phyloP scores from a whole-genome alignment of 2,329 filamentous ascomycete genomes.

The Fusarium verticillioides region DNA sequence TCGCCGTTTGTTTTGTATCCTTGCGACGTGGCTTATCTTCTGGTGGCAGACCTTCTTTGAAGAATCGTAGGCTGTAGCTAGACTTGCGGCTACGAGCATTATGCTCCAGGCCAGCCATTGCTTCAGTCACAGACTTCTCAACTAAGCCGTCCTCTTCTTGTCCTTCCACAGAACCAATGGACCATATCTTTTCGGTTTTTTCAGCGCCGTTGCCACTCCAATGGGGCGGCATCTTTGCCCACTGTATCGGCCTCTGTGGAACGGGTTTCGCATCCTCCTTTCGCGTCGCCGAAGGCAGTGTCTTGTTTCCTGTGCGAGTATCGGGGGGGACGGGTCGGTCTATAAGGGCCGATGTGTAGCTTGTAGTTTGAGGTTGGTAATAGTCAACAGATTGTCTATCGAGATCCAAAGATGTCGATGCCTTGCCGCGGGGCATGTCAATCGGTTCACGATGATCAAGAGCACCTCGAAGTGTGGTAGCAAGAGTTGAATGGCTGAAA shows the following conservation, averaged over 20 bases:
- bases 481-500: conserved; percentile 47
- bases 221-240: conserved; percentile 56
- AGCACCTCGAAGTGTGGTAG: conserved; percentile 50
- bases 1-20: conserved; percentile 53
- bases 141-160: conserved; percentile 66
- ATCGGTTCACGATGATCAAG: conserved; percentile 50
- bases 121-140: conserved; percentile 72
- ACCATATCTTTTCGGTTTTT: conserved; percentile 73
- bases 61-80: conserved; percentile 74
- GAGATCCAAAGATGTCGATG: conserved; percentile 51
- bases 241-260: conserved; percentile 30
- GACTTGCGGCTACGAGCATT: conserved; percentile 74
- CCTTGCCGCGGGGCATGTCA: conserved; percentile 45
- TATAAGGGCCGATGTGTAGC: conserved; percentile 45
- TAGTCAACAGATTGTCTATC: conserved; percentile 44
- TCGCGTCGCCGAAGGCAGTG: conserved; percentile 15
- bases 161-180: conserved; percentile 65
- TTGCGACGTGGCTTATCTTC: conserved; percentile 67
- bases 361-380: conserved; percentile 40
- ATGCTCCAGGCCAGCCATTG: conserved; percentile 69
- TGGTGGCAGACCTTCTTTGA: conserved; percentile 71
- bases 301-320: conserved; percentile 26
- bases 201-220: conserved; percentile 58
- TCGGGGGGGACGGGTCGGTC: conserved; percentile 41
- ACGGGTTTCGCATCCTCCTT: conserved; percentile 28